These are phyloP conservation scores for Xylaria scruposa DNA, from an alignment of 495 filamentous ascomycete species.

Conservation along the genomic window DNA sequence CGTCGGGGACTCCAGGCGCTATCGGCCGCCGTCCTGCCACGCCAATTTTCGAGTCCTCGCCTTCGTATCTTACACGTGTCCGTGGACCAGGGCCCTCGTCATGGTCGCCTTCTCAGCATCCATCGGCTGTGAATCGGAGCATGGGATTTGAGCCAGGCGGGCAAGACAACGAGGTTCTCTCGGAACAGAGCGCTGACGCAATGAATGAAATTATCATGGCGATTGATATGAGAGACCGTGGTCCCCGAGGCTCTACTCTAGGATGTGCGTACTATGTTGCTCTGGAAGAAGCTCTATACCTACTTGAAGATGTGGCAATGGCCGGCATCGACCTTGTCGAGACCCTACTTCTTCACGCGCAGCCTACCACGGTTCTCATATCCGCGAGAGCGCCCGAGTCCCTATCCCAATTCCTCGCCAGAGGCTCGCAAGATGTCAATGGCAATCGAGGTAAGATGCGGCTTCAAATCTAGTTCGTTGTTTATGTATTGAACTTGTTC, in stretches of 20 bases:
- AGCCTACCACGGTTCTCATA: slow-evolving; percentile 81
- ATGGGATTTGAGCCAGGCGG: slow-evolving; percentile 22
- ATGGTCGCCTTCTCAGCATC: slow-evolving; percentile 28
- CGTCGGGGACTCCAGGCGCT: slow-evolving; percentile 24
- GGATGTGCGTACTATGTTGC: slow-evolving; percentile 90
- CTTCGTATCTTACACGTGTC: slow-evolving; percentile 33
- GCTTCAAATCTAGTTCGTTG: background rate
- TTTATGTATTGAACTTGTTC: slow-evolving; percentile 19
- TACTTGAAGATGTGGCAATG: slow-evolving; percentile 81
- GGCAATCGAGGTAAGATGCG: slow-evolving; percentile 40
- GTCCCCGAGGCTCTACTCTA: slow-evolving; percentile 56
- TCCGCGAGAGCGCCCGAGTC: slow-evolving; percentile 72
- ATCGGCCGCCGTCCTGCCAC: slow-evolving; percentile 12
- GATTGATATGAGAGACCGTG: slow-evolving; percentile 74
- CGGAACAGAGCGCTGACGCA: slow-evolving; percentile 61
- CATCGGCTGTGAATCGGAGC: slow-evolving; percentile 22
- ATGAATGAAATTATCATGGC: slow-evolving; percentile 84
- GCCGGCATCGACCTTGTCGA: slow-evolving; percentile 75
- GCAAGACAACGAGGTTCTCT: slow-evolving; percentile 21
- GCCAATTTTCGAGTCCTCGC: slow-evolving; percentile 33
- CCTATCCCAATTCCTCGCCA: slow-evolving; percentile 55
- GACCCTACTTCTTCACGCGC: slow-evolving; percentile 74
- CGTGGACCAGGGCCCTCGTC: slow-evolving; percentile 38
- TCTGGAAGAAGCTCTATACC: slow-evolving; percentile 72
- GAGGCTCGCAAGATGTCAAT: slow-evolving; percentile 48